Evolutionary conservation across 2,329 filamentous ascomycete species (phyloP).

Genomic region (Dothidotthia symphoricarpi): DNA sequence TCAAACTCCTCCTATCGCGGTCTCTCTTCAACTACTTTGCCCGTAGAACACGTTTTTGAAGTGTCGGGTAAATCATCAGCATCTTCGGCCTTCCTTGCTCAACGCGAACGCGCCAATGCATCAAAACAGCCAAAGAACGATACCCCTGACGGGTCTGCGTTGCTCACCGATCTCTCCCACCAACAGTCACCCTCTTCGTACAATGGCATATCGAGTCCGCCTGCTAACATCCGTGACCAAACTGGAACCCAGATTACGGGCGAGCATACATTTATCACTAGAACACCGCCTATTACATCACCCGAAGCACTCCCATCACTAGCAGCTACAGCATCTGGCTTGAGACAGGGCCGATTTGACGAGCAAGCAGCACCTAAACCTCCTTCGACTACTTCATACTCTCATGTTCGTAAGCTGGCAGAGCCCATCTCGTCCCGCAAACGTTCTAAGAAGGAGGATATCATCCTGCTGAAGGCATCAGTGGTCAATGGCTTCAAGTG

Average conservation of each 20-base stretch:
- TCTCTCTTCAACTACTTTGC: constrained; percentile 8
- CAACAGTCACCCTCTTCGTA: not conserved
- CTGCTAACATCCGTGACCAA: constrained; percentile 15
- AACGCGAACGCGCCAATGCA: not conserved
- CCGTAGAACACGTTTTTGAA: constrained; percentile 1
- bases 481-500: constrained; percentile 80
- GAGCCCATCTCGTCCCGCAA: constrained; percentile 58
- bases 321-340: not conserved
- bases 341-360: not conserved
- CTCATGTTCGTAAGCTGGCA: constrained; percentile 38
- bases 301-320: not conserved
- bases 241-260: constrained; percentile 3
- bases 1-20: constrained; percentile 8
- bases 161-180: constrained; percentile 11
- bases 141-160: not conserved
- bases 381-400: constrained; percentile 11
- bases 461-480: constrained; percentile 73
- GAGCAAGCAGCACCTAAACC: constrained; percentile 1
- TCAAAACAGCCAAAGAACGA: not conserved
- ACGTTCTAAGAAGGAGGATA: constrained; percentile 68
- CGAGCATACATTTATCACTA: not conserved
- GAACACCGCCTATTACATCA: not conserved
- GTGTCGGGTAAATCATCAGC: constrained; percentile 19
- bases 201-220: constrained; percentile 2
- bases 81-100: constrained; percentile 7